A percentile compares a stretch with the other conserved stretches of the same genome.
These are phyloP conservation scores for Russula abietina DNA, from an alignment of 768 basidiomycete species.

Conservation along the genomic window DNA sequence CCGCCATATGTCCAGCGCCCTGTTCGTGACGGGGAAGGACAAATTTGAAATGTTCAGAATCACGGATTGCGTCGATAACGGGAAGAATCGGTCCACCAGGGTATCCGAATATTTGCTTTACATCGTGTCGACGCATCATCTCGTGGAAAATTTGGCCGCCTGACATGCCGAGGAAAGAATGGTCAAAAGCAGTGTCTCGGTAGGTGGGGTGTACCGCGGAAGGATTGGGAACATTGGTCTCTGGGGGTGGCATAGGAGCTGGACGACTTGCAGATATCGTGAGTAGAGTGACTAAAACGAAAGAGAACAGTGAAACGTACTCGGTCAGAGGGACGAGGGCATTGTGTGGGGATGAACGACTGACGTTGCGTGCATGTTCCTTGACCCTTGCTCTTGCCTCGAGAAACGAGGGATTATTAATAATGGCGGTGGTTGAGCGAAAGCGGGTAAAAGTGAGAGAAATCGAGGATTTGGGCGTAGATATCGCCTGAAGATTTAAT, in stretches of 20 bases:
- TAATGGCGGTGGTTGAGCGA: conserved; percentile 44
- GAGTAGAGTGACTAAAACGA: background rate
- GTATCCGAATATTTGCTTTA: conserved; percentile 97
- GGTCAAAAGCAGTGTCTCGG: conserved; percentile 54
- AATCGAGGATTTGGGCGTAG: conserved; percentile 38
- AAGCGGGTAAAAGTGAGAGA: conserved; percentile 46
- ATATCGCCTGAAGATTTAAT: conserved; percentile 39
- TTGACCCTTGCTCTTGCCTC: conserved; percentile 81
- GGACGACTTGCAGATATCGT: conserved; percentile 46
- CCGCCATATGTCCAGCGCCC: too few species aligned
- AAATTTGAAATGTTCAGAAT: conserved; percentile 91
- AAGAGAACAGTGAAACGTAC: conserved; percentile 40
- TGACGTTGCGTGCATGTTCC: conserved; percentile 71
- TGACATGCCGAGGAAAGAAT: conserved; percentile 87
- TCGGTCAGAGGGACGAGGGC: conserved; percentile 57
- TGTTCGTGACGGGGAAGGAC: conserved; percentile 95
- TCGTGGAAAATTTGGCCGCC: conserved; percentile 99
- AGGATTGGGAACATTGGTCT: conserved; percentile 35
- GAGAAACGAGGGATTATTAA: conserved; percentile 51
- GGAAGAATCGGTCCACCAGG: conserved; percentile 97
- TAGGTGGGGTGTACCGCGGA: conserved; percentile 33
- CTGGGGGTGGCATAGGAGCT: conserved; percentile 44
- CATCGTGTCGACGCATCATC: conserved; percentile 96
- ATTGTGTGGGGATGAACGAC: conserved; percentile 54
- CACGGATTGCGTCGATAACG: conserved; percentile 98